Evolutionary conservation across 495 filamentous ascomycete species (phyloP).

Genomic region (Xylaria intraflava): DNA sequence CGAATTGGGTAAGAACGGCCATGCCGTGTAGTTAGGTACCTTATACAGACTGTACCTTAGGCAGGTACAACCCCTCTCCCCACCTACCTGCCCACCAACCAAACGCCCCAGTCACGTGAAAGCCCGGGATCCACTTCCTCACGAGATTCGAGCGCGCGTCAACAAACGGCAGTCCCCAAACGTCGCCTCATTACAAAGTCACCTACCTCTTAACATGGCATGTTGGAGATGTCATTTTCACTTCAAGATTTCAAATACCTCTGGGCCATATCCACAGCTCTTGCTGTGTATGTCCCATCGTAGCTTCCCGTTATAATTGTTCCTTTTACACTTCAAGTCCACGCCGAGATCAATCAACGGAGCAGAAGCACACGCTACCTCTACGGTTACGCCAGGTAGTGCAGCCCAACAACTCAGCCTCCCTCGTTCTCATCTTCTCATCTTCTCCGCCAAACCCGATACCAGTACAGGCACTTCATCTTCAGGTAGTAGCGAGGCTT

Average conservation of each 20-base stretch:
- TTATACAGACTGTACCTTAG: background rate
- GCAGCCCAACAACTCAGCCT: no score
- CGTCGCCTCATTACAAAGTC: background rate
- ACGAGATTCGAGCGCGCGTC: background rate
- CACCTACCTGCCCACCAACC: background rate
- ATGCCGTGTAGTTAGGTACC: background rate
- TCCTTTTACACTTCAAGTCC: background rate
- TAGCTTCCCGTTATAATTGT: background rate
- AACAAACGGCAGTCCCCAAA: background rate
- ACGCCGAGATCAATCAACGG: background rate
- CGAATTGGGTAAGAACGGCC: no score
- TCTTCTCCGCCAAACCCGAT: no score
- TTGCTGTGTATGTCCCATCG: background rate
- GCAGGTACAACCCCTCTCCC: background rate
- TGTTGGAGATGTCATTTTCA: background rate
- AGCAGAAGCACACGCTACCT: background rate
- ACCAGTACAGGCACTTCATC: no score
- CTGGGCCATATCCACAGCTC: background rate
- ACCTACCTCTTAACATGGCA: background rate
- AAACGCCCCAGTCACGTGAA: constrained; percentile 1
- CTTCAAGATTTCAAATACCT: background rate
- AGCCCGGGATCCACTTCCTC: background rate
- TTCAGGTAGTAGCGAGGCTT: no score
- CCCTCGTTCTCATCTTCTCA: no score
- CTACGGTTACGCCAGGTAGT: no score